These are phyloP conservation scores for Alternaria conjuncta DNA, from an alignment of 2,329 filamentous ascomycete genomes.

Conservation along the genomic window DNA sequence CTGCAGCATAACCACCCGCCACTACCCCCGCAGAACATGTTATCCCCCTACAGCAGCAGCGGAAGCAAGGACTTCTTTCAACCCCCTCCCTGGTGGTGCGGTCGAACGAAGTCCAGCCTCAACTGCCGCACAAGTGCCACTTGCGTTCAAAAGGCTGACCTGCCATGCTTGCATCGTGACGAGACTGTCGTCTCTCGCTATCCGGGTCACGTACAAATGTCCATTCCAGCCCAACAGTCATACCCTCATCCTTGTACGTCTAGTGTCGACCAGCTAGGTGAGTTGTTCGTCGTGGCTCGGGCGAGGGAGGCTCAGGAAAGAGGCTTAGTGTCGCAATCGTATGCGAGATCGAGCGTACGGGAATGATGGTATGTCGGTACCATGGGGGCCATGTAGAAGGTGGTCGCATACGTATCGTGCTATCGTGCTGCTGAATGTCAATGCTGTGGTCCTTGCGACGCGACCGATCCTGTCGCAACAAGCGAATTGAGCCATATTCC, in stretches of 20 bases:
- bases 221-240: background rate
- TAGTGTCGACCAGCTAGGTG: background rate
- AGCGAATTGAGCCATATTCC: background rate
- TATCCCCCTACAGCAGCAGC: background rate
- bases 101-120: background rate
- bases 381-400: background rate
- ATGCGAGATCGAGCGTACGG: background rate
- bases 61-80: background rate
- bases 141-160: background rate
- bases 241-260: background rate
- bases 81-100: background rate
- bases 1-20: background rate
- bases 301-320: background rate
- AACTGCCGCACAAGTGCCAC: background rate
- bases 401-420: background rate
- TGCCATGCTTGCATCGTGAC: background rate
- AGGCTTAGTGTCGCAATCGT: background rate
- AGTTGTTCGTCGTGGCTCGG: background rate
- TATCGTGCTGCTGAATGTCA: background rate
- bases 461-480: background rate
- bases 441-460: background rate
- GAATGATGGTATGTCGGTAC: background rate
- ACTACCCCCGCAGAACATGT: background rate
- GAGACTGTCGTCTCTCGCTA: background rate
- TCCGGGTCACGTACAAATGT: background rate